Percentiles rank a stretch among this genome's conserved stretches.
Conservation (phyloP, 2,329 filamentous ascomycete species). For the Aaosphaeria arxii region DNA sequence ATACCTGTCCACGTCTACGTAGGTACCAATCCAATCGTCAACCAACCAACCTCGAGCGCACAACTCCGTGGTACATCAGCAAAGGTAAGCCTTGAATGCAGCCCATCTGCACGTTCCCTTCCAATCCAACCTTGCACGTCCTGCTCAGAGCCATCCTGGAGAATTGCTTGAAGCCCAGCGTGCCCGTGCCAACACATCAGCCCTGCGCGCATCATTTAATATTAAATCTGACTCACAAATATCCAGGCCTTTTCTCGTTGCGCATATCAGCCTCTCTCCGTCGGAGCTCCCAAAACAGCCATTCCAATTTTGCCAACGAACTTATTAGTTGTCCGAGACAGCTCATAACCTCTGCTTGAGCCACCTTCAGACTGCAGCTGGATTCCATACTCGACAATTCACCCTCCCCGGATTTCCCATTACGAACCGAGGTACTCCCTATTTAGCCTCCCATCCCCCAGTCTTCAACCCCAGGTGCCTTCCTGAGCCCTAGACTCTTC, state of each 20-base stretch:
- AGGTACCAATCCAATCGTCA: neutral
- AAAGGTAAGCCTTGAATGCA: constrained; percentile 30
- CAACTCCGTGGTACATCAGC: neutral
- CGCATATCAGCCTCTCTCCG: constrained; percentile 18
- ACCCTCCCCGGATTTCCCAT: neutral
- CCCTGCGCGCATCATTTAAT: constrained; percentile 23
- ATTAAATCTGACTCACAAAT: constrained; percentile 37
- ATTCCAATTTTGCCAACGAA: constrained; percentile 29
- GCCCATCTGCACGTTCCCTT: constrained; percentile 18
- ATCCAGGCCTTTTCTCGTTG: constrained; percentile 19
- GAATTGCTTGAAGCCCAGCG: constrained; percentile 1
- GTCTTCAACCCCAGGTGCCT: constrained; percentile 10
- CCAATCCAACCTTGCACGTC: constrained; percentile 21
- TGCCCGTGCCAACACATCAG: constrained; percentile 28
- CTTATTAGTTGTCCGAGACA: constrained; percentile 26
- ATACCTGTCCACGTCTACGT: neutral
- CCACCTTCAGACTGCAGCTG: constrained; percentile 1
- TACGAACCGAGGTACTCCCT: constrained; percentile 2
- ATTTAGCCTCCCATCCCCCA: constrained; percentile 17
- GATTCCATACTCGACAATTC: neutral
- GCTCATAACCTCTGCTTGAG: constrained; percentile 22
- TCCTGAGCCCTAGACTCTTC: constrained; percentile 2
- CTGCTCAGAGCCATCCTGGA: constrained; percentile 8
- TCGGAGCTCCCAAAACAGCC: constrained; percentile 20
- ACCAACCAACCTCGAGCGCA: neutral